phyloP scores from a whole-genome alignment of 2,329 filamentous ascomycete genomes.

The Cercospora sesami region DNA sequence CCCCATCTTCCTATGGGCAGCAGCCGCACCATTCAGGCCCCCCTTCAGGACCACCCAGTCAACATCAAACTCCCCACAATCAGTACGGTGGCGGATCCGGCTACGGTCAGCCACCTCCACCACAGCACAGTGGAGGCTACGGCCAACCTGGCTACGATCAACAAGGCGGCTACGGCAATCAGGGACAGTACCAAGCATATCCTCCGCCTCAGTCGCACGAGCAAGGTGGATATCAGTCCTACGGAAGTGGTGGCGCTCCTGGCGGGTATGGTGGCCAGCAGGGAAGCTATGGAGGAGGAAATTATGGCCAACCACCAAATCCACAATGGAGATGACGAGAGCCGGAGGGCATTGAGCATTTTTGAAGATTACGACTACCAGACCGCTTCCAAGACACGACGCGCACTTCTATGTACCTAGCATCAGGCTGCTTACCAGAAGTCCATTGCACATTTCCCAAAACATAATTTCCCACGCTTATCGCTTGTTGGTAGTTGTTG shows the following conservation, averaged over 20 bases:
- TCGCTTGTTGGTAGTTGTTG: not conserved
- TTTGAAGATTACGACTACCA: conserved; percentile 1
- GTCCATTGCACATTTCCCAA: not conserved
- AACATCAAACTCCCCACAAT: conserved; percentile 24
- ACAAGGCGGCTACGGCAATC: conserved; percentile 15
- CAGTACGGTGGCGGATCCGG: conserved; percentile 23
- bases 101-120: conserved; percentile 18
- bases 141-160: conserved; percentile 23
- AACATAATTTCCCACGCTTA: not conserved
- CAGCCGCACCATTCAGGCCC: conserved; percentile 13
- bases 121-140: conserved; percentile 16
- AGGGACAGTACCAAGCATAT: conserved; percentile 24
- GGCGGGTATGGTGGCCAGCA: conserved; percentile 25
- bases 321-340: conserved; percentile 33
- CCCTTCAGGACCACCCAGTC: conserved; percentile 19
- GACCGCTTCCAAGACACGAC: not conserved
- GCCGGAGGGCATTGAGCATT: not conserved
- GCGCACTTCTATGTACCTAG: not conserved
- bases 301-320: conserved; percentile 30
- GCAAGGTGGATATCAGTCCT: conserved; percentile 28
- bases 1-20: conserved; percentile 24
- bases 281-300: conserved; percentile 29
- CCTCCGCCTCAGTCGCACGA: conserved; percentile 23
- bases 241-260: conserved; percentile 17
- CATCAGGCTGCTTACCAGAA: not conserved